phyloP scores from a whole-genome alignment of 257 asterid genomes.

The Schizonepeta tenuifolia region DNA sequence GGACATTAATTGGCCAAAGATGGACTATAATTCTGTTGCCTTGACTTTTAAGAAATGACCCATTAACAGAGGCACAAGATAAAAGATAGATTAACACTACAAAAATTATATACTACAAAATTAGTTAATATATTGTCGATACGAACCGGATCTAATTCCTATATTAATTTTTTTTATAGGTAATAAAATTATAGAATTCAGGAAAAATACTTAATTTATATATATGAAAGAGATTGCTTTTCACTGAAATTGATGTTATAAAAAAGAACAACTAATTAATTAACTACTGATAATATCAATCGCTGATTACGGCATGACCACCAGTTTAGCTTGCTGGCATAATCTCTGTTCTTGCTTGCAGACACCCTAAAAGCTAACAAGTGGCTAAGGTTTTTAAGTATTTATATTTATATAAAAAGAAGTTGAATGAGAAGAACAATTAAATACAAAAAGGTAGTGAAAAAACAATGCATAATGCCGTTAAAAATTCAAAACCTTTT shows the following conservation, averaged over 20 bases:
- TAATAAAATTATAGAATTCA: no score
- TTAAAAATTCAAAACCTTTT: constrained; percentile 39
- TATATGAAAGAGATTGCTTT: not conserved
- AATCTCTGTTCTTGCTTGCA: constrained; percentile 38
- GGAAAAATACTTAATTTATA: no score
- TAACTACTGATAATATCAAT: constrained; percentile 8
- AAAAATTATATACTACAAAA: no score
- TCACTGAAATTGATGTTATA: not conserved
- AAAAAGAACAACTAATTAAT: not conserved
- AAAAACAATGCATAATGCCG: constrained; percentile 21
- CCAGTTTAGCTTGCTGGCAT: constrained; percentile 37
- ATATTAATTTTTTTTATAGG: no score
- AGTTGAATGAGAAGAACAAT: constrained; percentile 10
- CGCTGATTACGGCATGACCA: constrained; percentile 49
- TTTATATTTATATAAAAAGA: not conserved
- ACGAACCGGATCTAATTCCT: no score
- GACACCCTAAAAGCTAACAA: constrained; percentile 57
- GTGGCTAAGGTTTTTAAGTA: constrained; percentile 37
- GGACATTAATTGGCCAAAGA: not conserved
- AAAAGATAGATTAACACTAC: not conserved
- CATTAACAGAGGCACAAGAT: not conserved
- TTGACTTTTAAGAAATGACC: not conserved
- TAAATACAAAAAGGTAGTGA: constrained; percentile 28
- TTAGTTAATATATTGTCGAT: no score
- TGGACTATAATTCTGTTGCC: not conserved